Percentiles rank a stretch among this genome's conserved stretches.
Evolutionary conservation across 2,329 filamentous ascomycete genomes (phyloP).

Genomic region (Pseudocercospora cruenta): DNA sequence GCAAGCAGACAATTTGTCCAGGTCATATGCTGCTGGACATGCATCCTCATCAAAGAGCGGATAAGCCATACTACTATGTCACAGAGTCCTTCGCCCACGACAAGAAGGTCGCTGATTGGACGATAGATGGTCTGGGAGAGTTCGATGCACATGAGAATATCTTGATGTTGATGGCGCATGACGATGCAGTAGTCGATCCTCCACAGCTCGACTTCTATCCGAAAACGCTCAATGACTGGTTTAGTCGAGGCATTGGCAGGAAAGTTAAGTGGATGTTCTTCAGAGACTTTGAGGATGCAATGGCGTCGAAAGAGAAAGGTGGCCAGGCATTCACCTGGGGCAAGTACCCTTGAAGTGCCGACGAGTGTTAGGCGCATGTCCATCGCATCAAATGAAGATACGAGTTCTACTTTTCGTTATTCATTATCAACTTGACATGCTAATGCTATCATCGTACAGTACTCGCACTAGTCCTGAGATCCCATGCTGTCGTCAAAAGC

Average conservation of each 20-base stretch:
- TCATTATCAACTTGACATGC: background rate
- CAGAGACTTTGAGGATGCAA: conserved; percentile 52
- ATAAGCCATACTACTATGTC: conserved; percentile 43
- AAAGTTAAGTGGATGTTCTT: conserved; percentile 49
- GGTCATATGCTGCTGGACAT: conserved; percentile 47
- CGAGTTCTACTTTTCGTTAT: background rate
- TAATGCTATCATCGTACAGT: background rate
- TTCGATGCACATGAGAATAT: conserved; percentile 40
- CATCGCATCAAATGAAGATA: background rate
- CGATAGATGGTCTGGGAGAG: conserved; percentile 37
- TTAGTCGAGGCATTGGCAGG: conserved; percentile 33
- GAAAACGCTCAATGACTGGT: conserved; percentile 39
- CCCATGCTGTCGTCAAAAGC: background rate
- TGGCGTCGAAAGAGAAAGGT: conserved; percentile 37
- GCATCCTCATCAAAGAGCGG: conserved; percentile 40
- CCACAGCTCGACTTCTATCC: conserved; percentile 46
- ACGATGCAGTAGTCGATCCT: conserved; percentile 37
- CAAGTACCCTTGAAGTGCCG: conserved; percentile 18
- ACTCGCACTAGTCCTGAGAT: background rate
- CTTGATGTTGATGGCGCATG: conserved; percentile 39
- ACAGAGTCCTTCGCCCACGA: conserved; percentile 40
- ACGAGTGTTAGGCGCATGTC: background rate
- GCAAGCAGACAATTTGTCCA: conserved; percentile 41
- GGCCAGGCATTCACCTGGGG: conserved; percentile 29
- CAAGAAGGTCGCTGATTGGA: conserved; percentile 41